These are phyloP conservation scores for Copromyces sp. DNA, from an alignment of 495 filamentous ascomycete genomes.

Conservation along the genomic window DNA sequence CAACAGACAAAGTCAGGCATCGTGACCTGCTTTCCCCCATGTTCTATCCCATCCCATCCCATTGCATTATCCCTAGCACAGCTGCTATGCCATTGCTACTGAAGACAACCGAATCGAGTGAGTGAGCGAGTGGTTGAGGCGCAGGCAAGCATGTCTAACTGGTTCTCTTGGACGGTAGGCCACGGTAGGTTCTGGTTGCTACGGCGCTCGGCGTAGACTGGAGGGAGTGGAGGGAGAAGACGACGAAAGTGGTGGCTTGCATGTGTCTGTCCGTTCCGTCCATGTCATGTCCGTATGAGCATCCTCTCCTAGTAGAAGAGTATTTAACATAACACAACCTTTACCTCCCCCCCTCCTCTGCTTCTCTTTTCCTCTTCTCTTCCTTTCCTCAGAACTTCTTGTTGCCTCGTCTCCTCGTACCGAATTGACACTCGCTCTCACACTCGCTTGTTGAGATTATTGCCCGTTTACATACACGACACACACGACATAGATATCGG, in stretches of 20 bases:
- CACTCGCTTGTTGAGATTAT: not conserved
- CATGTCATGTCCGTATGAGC: not conserved
- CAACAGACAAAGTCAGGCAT: not conserved
- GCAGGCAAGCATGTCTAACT: not conserved
- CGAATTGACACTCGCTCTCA: not conserved
- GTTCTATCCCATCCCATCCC: not conserved
- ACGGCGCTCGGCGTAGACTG: not conserved
- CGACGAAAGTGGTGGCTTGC: not conserved
- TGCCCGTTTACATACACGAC: not conserved
- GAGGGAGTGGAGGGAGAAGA: not conserved
- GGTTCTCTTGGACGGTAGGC: not conserved
- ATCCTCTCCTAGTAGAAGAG: not conserved
- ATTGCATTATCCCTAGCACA: not conserved
- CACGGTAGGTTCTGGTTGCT: not conserved
- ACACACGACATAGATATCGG: not conserved
- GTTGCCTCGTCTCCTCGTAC: not conserved
- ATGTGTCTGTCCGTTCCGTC: not conserved
- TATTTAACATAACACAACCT: constrained; percentile 2
- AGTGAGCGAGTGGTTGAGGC: not conserved
- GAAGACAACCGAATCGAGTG: not conserved
- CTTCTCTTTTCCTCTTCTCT: constrained; percentile 1
- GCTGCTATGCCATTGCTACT: not conserved
- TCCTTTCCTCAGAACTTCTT: not conserved
- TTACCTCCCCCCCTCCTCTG: not conserved
- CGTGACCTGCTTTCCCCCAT: not conserved